Evolutionary conservation across 2,329 filamentous ascomycete species (phyloP).

Genomic region (Pseudogymnoascus sp.): DNA sequence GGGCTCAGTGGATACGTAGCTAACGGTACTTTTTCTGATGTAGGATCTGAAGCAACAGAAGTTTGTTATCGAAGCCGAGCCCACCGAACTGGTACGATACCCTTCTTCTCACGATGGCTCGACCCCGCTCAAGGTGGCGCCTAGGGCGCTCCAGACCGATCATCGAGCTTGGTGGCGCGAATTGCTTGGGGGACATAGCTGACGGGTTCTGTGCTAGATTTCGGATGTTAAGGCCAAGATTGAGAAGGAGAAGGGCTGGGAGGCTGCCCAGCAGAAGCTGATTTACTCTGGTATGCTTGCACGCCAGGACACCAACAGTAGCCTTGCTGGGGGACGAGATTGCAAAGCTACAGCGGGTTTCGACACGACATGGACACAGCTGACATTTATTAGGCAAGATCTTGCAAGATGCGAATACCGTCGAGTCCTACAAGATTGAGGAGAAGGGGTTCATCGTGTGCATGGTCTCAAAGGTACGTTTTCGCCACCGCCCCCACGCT

Average conservation of each 20-base stretch:
- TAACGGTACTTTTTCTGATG: constrained; percentile 19
- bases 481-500: background rate
- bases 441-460: constrained; percentile 99
- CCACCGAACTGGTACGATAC: constrained; percentile 71
- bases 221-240: constrained; percentile 90
- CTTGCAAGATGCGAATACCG: constrained; percentile 91
- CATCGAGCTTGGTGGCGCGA: background rate
- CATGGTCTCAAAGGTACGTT: constrained; percentile 85
- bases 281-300: constrained; percentile 81
- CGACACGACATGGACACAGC: background rate
- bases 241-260: constrained; percentile 86
- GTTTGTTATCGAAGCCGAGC: constrained; percentile 92
- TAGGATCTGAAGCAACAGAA: constrained; percentile 98
- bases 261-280: constrained; percentile 81
- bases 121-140: constrained; percentile 16
- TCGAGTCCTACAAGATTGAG: constrained; percentile 96
- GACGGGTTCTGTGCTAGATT: constrained; percentile 49
- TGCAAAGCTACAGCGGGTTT: background rate
- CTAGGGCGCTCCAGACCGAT: constrained; percentile 7
- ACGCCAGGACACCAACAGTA: background rate
- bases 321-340: constrained; percentile 22
- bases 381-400: constrained; percentile 68
- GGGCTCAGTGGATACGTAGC: constrained; percentile 19
- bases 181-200: constrained; percentile 6
- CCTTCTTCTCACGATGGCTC: constrained; percentile 18